Evolutionary conservation across 805 yeast genomes (phyloP).

Genomic region (Allodekkera sacchari): DNA sequence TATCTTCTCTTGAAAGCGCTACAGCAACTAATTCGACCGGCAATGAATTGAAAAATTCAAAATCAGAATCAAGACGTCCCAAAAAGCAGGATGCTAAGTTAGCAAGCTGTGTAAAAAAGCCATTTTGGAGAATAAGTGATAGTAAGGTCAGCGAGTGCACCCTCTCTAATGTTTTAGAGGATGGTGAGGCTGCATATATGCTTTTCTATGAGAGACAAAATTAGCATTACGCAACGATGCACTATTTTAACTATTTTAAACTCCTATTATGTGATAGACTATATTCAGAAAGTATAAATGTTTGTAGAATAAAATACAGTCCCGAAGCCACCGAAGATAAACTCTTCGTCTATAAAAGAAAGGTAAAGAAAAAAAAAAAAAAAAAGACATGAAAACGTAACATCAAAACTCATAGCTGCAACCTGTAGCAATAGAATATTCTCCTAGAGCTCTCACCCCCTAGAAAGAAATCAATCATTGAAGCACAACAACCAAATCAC

Average conservation of each 20-base stretch:
- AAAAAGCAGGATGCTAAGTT: conserved; percentile 35
- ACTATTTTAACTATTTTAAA: too few relatives aligned
- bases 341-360: too few relatives aligned
- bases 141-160: conserved; percentile 56
- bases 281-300: too few relatives aligned
- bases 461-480: conserved; percentile 25
- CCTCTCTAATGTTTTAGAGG: conserved; percentile 49
- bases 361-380: too few relatives aligned
- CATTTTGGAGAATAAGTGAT: conserved; percentile 86
- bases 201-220: conserved; percentile 56
- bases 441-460: background rate
- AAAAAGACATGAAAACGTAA: too few relatives aligned
- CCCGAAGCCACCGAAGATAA: too few relatives aligned
- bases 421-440: too few relatives aligned
- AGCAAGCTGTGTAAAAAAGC: conserved; percentile 45
- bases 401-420: too few relatives aligned
- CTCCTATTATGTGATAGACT: too few relatives aligned
- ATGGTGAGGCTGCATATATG: conserved; percentile 76
- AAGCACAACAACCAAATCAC: conserved; percentile 85
- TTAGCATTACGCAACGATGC: too few relatives aligned
- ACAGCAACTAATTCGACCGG: background rate
- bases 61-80: background rate
- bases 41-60: background rate
- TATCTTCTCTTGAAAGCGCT: background rate
- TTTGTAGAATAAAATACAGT: too few relatives aligned